Percentiles rank a stretch among this genome's conserved stretches.
Conservation (phyloP, 2,329 filamentous ascomycete genomes). For the Fusarium nisikadoi region DNA sequence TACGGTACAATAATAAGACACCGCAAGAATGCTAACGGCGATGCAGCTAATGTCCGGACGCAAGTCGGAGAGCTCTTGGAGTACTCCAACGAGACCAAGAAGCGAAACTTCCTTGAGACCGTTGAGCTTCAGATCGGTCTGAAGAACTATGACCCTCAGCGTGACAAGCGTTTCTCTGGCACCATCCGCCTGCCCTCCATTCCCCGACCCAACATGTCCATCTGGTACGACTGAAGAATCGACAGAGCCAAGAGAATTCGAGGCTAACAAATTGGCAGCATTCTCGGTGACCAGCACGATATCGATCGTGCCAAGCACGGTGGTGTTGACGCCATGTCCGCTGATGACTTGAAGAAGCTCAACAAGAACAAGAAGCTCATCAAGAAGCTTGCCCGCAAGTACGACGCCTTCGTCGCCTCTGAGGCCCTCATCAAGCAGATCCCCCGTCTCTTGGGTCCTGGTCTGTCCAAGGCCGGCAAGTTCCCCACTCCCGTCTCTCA, state of each 20-base stretch:
- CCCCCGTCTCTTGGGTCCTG: constrained; percentile 97
- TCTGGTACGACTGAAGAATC: constrained; percentile 63
- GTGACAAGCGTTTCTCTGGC: constrained; percentile 99
- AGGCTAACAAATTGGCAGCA: constrained; percentile 51
- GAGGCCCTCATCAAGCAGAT: constrained; percentile 99
- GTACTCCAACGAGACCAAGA: constrained; percentile 94
- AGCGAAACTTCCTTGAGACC: constrained; percentile 97
- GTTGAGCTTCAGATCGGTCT: constrained; percentile 93
- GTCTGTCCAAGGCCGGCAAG: constrained; percentile 99
- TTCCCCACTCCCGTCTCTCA: constrained; percentile 99
- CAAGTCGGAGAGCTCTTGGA: constrained; percentile 94
- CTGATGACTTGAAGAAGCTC: constrained; percentile 99
- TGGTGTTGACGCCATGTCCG: constrained; percentile 97
- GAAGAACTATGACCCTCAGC: constrained; percentile 99
- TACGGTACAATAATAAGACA: not conserved
- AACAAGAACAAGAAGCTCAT: constrained; percentile 99
- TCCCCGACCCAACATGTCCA: constrained; percentile 89
- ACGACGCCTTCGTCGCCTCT: constrained; percentile 98
- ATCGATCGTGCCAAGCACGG: constrained; percentile 99
- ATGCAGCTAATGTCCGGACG: constrained; percentile 85
- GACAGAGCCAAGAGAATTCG: not conserved
- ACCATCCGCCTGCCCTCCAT: constrained; percentile 95
- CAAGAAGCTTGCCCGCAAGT: constrained; percentile 99
- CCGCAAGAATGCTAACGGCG: constrained; percentile 50
- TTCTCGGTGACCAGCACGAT: constrained; percentile 86